Evolutionary conservation across 2,329 filamentous ascomycete genomes (phyloP), one percentile per base, ranked within the genome.

Genomic region (Cordyceps cicadae): DNA sequence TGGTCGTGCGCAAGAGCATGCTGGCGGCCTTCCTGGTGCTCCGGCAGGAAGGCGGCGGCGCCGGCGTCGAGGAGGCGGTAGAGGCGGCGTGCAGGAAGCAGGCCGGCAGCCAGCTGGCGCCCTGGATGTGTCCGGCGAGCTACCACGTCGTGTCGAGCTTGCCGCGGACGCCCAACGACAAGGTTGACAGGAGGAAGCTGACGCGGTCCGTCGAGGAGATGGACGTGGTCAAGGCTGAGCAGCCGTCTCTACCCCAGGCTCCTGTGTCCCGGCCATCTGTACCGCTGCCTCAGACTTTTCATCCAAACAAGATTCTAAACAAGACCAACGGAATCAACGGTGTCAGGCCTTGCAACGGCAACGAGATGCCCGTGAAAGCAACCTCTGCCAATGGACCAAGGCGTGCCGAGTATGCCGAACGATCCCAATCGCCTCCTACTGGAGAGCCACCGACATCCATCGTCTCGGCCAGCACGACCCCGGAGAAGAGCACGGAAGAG

Each of bases 1-100:
- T 62, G 85, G 80, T 70, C 82, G 79, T 54, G 26, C 50, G 43
- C 41, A 19, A 29, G 2, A 37, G 12, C 51, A 46, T 54, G 32
- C 53, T 45, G 52, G 34, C 21, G 29, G 59, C 43, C 6, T 56
- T 48, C 29, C 7, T 54, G 15, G 52, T 54, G 17, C 39, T 54
- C 17, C 52, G 24, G 5, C 29, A 29, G 29, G 29, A 29, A n/a
- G n/a, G n/a, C n/a, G n/a, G n/a, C 17, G 43, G 12, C 24, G 24
- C 0, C 9, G 9, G 21, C 24, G 24, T 0, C 9, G 9, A 24
- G 15, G 15, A 19, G 21, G 8, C 14, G 12, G 45, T 49, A 26
- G 19, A 45, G 29, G 3, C 8, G 7, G 49, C 41, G n/a, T 60
- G 58, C 41, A 50, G 32, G n/a, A 19, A 15, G 7, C 32, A 55